Percentiles rank a stretch among this genome's conserved stretches.
These are phyloP conservation scores for Heteromeles arbutifolia DNA, from an alignment of 306 rosid genomes.

Conservation along the genomic window DNA sequence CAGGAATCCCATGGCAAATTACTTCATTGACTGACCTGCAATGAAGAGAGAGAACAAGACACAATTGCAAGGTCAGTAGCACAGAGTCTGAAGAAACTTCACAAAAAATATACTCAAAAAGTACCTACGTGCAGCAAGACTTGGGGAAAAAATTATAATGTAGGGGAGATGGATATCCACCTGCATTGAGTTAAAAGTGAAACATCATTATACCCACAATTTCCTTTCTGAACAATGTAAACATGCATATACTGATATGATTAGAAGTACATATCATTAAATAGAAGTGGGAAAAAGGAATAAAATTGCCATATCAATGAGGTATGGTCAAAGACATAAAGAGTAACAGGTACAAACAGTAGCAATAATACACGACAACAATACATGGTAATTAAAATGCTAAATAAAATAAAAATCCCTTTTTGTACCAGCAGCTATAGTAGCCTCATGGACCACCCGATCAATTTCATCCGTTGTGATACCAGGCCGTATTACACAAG, in stretches of 20 bases:
- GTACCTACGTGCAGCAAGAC: constrained; percentile 99
- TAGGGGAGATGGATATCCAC: constrained; percentile 96
- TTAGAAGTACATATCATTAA: neutral
- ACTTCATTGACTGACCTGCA: constrained; percentile 96
- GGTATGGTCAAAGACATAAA: neutral
- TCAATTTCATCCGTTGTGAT: constrained; percentile 95
- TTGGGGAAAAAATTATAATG: constrained; percentile 91
- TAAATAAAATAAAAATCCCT: constrained; percentile 6
- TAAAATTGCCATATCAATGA: neutral
- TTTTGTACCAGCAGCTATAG: constrained; percentile 71
- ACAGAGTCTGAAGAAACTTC: neutral
- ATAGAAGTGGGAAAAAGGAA: neutral
- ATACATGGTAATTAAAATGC: neutral
- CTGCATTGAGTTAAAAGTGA: constrained; percentile 32
- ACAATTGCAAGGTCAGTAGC: constrained; percentile 13
- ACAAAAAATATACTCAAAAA: constrained; percentile 25
- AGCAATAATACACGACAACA: neutral
- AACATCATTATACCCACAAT: constrained; percentile 6
- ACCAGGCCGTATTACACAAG: constrained; percentile 75
- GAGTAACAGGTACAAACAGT: neutral
- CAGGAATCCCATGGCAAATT: constrained; percentile 98
- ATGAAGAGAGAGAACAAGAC: constrained; percentile 11
- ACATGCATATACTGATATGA: neutral
- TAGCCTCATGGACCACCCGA: constrained; percentile 85
- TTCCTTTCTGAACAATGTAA: neutral